Evolutionary conservation across 768 basidiomycete genomes (phyloP).

Genomic region (Dioszegia crocea): DNA sequence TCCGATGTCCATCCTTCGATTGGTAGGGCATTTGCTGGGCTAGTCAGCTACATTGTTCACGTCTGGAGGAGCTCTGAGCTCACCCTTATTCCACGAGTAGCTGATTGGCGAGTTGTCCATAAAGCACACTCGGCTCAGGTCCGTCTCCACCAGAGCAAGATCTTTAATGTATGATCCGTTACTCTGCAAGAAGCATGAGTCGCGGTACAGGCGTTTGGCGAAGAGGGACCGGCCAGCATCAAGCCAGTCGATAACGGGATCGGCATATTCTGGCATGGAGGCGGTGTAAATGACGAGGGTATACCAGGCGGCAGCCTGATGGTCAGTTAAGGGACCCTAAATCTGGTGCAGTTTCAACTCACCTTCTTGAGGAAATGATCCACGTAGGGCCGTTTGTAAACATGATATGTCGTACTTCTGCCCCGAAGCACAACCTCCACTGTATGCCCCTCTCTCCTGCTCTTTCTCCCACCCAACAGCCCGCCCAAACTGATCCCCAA

Average conservation of each 20-base stretch:
- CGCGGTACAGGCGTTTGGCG: slow-evolving; percentile 80
- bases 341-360: slow-evolving; percentile 13
- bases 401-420: slow-evolving; percentile 87
- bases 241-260: slow-evolving; percentile 99
- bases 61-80: slow-evolving; percentile 28
- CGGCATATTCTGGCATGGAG: slow-evolving; percentile 98
- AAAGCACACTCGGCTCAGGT: slow-evolving; percentile 87
- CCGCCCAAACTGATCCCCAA: slow-evolving; percentile 42
- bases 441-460: slow-evolving; percentile 65
- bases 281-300: slow-evolving; percentile 98
- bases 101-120: slow-evolving; percentile 93
- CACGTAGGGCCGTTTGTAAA: slow-evolving; percentile 96
- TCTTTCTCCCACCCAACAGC: slow-evolving; percentile 32
- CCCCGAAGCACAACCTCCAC: slow-evolving; percentile 90
- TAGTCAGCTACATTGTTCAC: neutral
- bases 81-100: slow-evolving; percentile 89
- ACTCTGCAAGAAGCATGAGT: slow-evolving; percentile 85
- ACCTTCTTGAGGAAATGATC: slow-evolving; percentile 91
- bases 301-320: slow-evolving; percentile 94
- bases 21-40: slow-evolving; percentile 88
- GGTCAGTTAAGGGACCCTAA: neutral
- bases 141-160: slow-evolving; percentile 75
- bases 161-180: slow-evolving; percentile 96
- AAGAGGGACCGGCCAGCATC: slow-evolving; percentile 91
- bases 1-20: slow-evolving; percentile 99